Base-by-base conservation (phyloP, 1,284 basidiomycete species). In the Cutaneotrichosporon sp. region DNA sequence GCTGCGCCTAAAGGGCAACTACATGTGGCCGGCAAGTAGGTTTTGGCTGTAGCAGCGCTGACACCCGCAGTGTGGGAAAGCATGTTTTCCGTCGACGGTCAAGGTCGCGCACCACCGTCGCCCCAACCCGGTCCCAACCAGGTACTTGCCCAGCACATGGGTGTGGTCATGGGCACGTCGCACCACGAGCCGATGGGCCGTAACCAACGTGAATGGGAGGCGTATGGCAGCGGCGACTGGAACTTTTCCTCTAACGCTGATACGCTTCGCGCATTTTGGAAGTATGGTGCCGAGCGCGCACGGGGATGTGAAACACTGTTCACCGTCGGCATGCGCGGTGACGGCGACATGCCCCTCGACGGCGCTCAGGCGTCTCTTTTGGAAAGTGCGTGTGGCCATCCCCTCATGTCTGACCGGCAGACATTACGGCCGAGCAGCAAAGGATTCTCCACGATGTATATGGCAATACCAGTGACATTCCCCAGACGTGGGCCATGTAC, bases 21-120 rank as follows among this genome's bases (percentile, higher is more conserved):
- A 83, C 64, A 68, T 86, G 15, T 86, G 84, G 84, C 66, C 66
- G 17, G 66, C 66, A 1, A 67, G 64, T 65, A 45, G 41, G 60
- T 56, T 12, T 36, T 10, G 26, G 13, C 21, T 37, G 13, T 3
- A 18, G 17, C 3, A 18, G 2, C 5, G 43, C 37, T 20, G 38
- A 37, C 20, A 39, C 54, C 10, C 7, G 13, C 41, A 58, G 65
- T 68, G 64, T 72, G 61, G 65, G 64, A 56, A 37, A 84, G 82
- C 55, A 82, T 83, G 35, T 88, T 88, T 61, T 80, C 77, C 17
- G 75, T 84, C 17, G 85, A 87, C 58, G 85, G 87, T 55, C 63
- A 77, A 2, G 58, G 63, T 13, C 58, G 46, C 4, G 54, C 65
- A 8, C 58, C 60, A 2, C 38, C 55, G 7, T 17, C 44, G 0